Conservation (phyloP, 306 rosid genomes). For the Quercus gilva region DNA sequence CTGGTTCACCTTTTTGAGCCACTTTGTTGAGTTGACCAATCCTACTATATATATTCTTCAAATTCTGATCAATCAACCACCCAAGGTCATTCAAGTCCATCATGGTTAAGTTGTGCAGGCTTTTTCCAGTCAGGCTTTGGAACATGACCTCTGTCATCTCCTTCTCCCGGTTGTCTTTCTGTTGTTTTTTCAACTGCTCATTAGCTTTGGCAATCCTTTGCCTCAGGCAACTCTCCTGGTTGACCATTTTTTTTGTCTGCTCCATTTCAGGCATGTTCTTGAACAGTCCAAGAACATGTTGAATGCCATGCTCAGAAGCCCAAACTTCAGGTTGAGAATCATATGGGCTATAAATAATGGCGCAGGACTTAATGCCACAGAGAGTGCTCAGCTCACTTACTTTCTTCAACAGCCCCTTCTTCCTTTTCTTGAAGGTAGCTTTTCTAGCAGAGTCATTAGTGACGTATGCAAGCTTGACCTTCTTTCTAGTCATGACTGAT, state of each 20-base stretch:
- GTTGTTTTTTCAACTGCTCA: conserved; percentile 28
- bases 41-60: conserved; percentile 19
- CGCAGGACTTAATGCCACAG: conserved; percentile 57
- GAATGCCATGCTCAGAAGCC: conserved; percentile 40
- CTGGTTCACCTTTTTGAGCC: neutral
- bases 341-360: conserved; percentile 45
- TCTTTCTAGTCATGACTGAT: conserved; percentile 48
- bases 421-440: conserved; percentile 57
- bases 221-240: conserved; percentile 26
- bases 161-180: conserved; percentile 23
- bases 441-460: conserved; percentile 43
- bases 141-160: conserved; percentile 29
- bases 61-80: conserved; percentile 23
- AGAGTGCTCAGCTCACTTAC: conserved; percentile 50
- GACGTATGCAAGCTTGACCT: conserved; percentile 47
- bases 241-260: conserved; percentile 35
- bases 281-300: conserved; percentile 21
- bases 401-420: conserved; percentile 60
- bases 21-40: conserved; percentile 4
- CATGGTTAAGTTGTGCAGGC: conserved; percentile 14
- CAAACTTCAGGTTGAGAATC: conserved; percentile 43
- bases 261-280: conserved; percentile 34
- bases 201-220: conserved; percentile 21
- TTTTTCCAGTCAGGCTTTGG: conserved; percentile 6
- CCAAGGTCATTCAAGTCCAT: conserved; percentile 28